Conservation (phyloP, 139 green algal genomes). For the Dunaliella sp. region DNA sequence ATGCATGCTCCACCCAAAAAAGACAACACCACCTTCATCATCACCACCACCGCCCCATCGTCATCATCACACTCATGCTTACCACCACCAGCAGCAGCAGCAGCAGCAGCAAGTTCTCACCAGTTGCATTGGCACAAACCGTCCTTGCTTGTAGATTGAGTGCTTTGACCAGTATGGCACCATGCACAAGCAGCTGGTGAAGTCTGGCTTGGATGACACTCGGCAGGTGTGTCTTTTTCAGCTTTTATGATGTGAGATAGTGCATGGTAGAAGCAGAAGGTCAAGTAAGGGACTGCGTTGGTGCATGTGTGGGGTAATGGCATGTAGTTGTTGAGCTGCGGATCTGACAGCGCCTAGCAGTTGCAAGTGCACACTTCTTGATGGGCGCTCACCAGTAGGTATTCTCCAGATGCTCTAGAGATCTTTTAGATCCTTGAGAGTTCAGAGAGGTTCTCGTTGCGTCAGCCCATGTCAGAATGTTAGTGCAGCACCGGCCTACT, state of each 20-base stretch:
- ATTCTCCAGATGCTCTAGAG: neutral
- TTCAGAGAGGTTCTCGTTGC: no score
- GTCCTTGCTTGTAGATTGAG: constrained; percentile 4
- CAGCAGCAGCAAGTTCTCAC: neutral
- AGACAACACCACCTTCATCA: no score
- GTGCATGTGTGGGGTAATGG: neutral
- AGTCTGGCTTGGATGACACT: constrained; percentile 79
- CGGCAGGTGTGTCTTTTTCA: constrained; percentile 45
- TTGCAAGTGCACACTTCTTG: neutral
- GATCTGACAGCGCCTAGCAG: neutral
- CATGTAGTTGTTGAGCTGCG: neutral
- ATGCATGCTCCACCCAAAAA: no score
- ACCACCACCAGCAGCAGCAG: neutral
- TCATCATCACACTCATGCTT: neutral
- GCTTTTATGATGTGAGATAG: neutral
- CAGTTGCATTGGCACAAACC: neutral
- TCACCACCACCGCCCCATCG: no score
- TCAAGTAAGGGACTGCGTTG: neutral
- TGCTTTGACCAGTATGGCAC: constrained; percentile 27
- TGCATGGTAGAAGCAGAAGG: neutral
- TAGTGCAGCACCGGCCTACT: no score
- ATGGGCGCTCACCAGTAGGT: neutral
- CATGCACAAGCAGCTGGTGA: constrained; percentile 55
- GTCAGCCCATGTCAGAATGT: no score
- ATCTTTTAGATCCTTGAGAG: no score